phyloP scores from a whole-genome alignment of 441 rosid species.

The Hura crepitans region DNA sequence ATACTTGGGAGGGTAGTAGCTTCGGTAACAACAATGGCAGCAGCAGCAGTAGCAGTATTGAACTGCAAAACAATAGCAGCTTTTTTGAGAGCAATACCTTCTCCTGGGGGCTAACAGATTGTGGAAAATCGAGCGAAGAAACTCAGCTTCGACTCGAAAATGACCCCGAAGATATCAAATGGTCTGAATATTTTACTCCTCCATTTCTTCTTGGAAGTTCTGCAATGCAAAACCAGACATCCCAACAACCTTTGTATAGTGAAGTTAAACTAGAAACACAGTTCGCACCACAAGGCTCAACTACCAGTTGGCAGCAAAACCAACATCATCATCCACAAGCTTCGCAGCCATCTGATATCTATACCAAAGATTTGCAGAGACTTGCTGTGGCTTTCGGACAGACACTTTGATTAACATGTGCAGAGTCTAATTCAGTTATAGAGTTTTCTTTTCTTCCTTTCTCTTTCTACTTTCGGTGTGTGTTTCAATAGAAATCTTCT shows the following conservation, averaged over 20 bases:
- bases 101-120: conserved; percentile 47
- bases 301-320: conserved; percentile 34
- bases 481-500: conserved; percentile 19
- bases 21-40: conserved; percentile 24
- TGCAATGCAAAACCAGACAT: conserved; percentile 39
- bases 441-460: background rate
- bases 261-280: conserved; percentile 41
- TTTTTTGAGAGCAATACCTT: conserved; percentile 40
- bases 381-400: conserved; percentile 58
- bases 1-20: conserved; percentile 39
- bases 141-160: no score
- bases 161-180: conserved; percentile 47
- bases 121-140: conserved; percentile 32
- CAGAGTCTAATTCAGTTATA: conserved; percentile 23
- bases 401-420: conserved; percentile 39
- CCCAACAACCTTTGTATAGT: conserved; percentile 41
- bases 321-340: conserved; percentile 25
- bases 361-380: conserved; percentile 47
- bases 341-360: conserved; percentile 35
- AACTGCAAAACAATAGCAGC: conserved; percentile 35
- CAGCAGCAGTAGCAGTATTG: conserved; percentile 29
- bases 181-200: conserved; percentile 57
- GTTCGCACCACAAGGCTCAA: conserved; percentile 33
- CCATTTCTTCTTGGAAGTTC: conserved; percentile 43
- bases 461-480: no score